Evolutionary conservation across 2,329 filamentous ascomycete species (phyloP).

Genomic region (Rachicladosporium sp.): DNA sequence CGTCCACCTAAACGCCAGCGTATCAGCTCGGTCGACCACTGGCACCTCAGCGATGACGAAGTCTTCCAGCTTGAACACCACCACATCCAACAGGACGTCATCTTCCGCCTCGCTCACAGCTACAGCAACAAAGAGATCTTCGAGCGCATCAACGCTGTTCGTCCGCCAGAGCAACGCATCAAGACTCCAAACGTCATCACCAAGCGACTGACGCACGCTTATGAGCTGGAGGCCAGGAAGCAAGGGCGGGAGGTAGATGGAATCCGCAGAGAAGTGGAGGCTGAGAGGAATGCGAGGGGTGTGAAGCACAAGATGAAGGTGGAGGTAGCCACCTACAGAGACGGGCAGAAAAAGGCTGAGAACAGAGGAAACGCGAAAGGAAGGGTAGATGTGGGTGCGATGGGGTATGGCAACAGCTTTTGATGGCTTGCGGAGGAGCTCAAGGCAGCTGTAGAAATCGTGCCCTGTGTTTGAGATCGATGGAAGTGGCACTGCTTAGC

Average conservation of each 20-base stretch:
- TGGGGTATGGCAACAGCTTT: too few species aligned
- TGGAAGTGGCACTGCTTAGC: too few species aligned
- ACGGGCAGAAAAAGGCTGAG: too few species aligned
- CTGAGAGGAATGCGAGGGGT: conserved; percentile 4
- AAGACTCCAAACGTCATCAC: conserved; percentile 6
- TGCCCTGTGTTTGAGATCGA: too few species aligned
- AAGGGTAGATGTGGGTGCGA: too few species aligned
- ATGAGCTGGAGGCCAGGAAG: conserved; percentile 1
- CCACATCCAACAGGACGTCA: conserved; percentile 2
- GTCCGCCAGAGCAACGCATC: not conserved
- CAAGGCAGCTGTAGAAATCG: too few species aligned
- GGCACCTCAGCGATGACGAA: conserved; percentile 1
- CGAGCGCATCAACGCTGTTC: conserved; percentile 6
- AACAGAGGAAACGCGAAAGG: too few species aligned
- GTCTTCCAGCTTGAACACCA: conserved; percentile 4
- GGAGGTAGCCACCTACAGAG: not conserved
- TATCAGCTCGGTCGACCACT: not conserved
- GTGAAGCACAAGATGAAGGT: conserved; percentile 3
- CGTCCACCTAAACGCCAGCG: not conserved
- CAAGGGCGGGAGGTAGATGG: not conserved
- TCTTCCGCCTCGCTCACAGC: conserved; percentile 6
- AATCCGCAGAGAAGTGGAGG: conserved; percentile 3
- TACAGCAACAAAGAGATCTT: conserved; percentile 9
- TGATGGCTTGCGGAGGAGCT: too few species aligned
- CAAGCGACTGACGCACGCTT: conserved; percentile 7